These are phyloP conservation scores for Pelargonium australe DNA, from an alignment of 441 rosid genomes.

Conservation along the genomic window DNA sequence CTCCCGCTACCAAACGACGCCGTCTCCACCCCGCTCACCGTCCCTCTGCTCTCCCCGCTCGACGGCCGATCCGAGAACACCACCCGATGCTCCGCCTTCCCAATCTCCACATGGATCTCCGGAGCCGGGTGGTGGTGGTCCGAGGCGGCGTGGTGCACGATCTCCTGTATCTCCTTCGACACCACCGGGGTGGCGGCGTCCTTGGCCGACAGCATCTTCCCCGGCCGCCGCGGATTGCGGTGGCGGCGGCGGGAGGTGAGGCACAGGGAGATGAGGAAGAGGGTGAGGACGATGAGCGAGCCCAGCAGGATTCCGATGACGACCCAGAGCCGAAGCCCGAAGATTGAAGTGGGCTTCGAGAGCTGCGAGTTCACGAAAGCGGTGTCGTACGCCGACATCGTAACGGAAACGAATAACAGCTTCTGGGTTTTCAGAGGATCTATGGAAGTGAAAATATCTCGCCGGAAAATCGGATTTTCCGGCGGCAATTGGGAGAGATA, in stretches of 20 bases:
- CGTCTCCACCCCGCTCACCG: conserved; percentile 61
- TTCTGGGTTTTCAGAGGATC: not conserved
- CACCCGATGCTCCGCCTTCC: conserved; percentile 75
- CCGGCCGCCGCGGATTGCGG: conserved; percentile 19
- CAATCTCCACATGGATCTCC: conserved; percentile 76
- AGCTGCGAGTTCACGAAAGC: conserved; percentile 68
- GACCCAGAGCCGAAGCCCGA: conserved; percentile 91
- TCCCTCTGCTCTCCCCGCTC: conserved; percentile 77
- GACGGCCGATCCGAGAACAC: conserved; percentile 64
- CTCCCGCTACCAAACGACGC: conserved; percentile 71
- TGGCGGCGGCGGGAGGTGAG: conserved; percentile 70
- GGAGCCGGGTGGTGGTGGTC: conserved; percentile 31
- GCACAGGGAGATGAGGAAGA: conserved; percentile 84
- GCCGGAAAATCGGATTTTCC: not conserved
- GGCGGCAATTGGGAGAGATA: not conserved
- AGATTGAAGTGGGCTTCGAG: conserved; percentile 78
- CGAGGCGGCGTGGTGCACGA: conserved; percentile 35
- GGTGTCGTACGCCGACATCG: conserved; percentile 68
- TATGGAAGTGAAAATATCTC: too few relatives aligned
- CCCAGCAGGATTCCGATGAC: conserved; percentile 80
- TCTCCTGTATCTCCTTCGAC: conserved; percentile 82
- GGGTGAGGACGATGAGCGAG: conserved; percentile 63
- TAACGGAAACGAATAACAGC: not conserved
- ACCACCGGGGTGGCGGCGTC: conserved; percentile 47
- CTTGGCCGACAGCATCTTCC: conserved; percentile 3